Conservation (phyloP, 129 eudicot species). For the Flaveria ramosissima region DNA sequence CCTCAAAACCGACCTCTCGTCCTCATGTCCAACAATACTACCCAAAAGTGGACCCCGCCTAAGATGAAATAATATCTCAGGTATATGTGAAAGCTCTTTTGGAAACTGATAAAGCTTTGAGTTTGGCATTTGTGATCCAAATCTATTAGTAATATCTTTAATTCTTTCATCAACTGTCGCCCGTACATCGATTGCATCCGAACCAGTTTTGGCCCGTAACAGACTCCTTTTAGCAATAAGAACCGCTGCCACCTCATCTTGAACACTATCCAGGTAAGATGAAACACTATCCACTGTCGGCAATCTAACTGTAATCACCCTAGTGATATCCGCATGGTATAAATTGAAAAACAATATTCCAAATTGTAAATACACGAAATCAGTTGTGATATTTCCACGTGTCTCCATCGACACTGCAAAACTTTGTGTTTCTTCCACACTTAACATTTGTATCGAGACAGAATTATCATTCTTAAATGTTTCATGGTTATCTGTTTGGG, state of each 20-base stretch:
- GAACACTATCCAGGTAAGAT: conserved; percentile 74
- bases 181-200: conserved; percentile 66
- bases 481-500: conserved; percentile 65
- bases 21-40: conserved; percentile 91
- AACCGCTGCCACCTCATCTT: conserved; percentile 93
- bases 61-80: conserved; percentile 87
- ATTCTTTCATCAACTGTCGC: conserved; percentile 76
- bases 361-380: conserved; percentile 77
- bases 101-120: conserved; percentile 91
- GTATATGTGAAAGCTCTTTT: conserved; percentile 71
- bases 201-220: conserved; percentile 68
- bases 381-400: conserved; percentile 65
- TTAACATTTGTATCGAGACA: conserved; percentile 67
- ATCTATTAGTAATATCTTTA: conserved; percentile 68
- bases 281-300: conserved; percentile 85
- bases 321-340: conserved; percentile 81
- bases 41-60: conserved; percentile 97
- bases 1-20: conserved; percentile 92
- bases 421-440: conserved; percentile 95
- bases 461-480: conserved; percentile 68
- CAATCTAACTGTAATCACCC: conserved; percentile 83
- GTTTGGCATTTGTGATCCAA: conserved; percentile 84
- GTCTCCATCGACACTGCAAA: conserved; percentile 86
- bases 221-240: conserved; percentile 84
- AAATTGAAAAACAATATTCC: conserved; percentile 64